Evolutionary conservation across 768 basidiomycete genomes (phyloP), one percentile per base, ranked within the genome.

Genomic region (Xerocomus brunneocitrinus): DNA sequence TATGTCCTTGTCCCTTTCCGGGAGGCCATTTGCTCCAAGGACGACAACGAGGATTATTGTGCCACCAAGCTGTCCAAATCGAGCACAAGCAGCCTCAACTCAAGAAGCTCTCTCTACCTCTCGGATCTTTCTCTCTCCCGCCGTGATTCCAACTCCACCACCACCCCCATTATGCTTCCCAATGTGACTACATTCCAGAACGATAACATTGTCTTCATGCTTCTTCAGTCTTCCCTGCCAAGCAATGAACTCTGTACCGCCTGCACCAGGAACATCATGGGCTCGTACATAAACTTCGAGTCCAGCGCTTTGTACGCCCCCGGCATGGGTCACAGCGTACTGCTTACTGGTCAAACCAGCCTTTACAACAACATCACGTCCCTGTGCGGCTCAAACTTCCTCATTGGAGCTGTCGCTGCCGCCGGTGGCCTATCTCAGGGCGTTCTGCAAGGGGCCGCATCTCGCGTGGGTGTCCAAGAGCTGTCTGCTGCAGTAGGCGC

Each of bases 161-260:
- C 58, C n/a, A 61, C 78, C 16, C 52, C 63, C 8, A 58, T 66
- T 30, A 50, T 74, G 10, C 40, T 61, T 28, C 85, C 84, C 54
- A 84, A 90, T 71, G 67, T 76, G 42, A 74, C 74, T 9, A 78
- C 79, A 9, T 87, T 77, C 72, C 56, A 61, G 42, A 58, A 72
- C 43, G 79, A 79, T 64, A 90, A 87, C 76, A 70, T 97, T 50
- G 74, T 82, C 34, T 97, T 91, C 87, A 75, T 98, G 59, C 84
- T 89, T 84, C 78, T 89, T 64, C 67, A 76, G 28, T 74, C 87
- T 42, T 56, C 62, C 55, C 71, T 80, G 64, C 35, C 77, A 27
- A 68, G 74, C n/a, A 60, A 68, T 27, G 49, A 70, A 24, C 84
- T 97, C 41, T 98, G 95, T 83, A 84, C 78, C 2, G 60, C 84